Conservation (phyloP, 2,329 filamentous ascomycete genomes). For the Boeremia lycopersici region DNA sequence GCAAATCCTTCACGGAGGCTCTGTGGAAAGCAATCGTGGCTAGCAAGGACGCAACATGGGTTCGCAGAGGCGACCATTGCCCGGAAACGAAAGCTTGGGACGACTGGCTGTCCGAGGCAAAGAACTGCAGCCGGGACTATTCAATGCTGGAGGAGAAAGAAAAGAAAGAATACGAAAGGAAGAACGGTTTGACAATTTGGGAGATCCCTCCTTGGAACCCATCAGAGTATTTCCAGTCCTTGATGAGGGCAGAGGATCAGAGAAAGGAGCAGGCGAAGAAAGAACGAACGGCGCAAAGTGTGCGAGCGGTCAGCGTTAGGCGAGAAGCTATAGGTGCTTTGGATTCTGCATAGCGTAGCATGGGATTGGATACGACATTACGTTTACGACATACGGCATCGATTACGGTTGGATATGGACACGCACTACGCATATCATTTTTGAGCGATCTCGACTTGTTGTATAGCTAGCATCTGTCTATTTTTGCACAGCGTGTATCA, state of each 20-base stretch:
- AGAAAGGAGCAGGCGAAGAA: background rate
- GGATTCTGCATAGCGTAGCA: background rate
- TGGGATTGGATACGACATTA: background rate
- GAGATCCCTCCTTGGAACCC: slow-evolving; percentile 29
- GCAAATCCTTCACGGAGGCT: slow-evolving; percentile 53
- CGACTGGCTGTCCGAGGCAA: slow-evolving; percentile 50
- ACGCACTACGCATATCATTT: background rate
- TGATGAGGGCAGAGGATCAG: background rate
- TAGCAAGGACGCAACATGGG: slow-evolving; percentile 53
- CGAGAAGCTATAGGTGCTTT: background rate
- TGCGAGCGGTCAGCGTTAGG: background rate
- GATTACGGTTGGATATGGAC: slow-evolving; percentile 11
- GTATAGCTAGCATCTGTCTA: background rate
- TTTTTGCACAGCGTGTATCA: background rate
- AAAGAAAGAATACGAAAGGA: slow-evolving; percentile 11
- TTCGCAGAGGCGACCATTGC: slow-evolving; percentile 48
- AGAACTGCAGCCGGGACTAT: slow-evolving; percentile 22
- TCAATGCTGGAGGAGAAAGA: slow-evolving; percentile 16
- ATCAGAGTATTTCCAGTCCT: background rate
- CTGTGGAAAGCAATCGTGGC: slow-evolving; percentile 57
- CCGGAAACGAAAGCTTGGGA: slow-evolving; percentile 52
- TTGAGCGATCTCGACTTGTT: background rate
- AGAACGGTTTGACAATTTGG: slow-evolving; percentile 32
- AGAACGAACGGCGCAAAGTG: background rate
- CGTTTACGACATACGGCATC: slow-evolving; percentile 1